These are phyloP conservation scores for Leccinum longicurvipes DNA, from an alignment of 768 basidiomycete genomes.

Conservation along the genomic window DNA sequence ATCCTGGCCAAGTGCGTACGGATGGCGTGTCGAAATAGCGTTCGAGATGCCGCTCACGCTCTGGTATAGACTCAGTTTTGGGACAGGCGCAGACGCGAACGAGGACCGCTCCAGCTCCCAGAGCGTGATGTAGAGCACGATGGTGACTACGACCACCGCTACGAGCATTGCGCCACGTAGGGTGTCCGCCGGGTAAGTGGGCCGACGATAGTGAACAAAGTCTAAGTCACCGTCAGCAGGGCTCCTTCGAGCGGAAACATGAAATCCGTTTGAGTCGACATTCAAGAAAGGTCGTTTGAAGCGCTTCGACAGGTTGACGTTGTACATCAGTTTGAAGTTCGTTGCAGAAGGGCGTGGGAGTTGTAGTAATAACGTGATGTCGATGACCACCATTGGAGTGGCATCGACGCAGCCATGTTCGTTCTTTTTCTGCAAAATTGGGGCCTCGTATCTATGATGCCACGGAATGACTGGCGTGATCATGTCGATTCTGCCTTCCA, in stretches of 20 bases:
- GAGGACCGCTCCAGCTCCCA: slow-evolving; percentile 17
- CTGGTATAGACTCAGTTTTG: neutral
- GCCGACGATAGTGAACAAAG: slow-evolving; percentile 6
- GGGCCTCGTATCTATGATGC: too few species aligned
- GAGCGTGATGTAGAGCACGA: slow-evolving; percentile 22
- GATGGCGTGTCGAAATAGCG: neutral
- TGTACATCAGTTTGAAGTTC: too few species aligned
- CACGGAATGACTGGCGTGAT: too few species aligned
- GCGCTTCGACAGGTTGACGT: slow-evolving; percentile 7
- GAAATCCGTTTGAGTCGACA: neutral
- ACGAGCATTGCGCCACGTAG: slow-evolving; percentile 17
- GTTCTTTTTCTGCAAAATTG: too few species aligned
- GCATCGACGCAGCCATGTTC: too few species aligned
- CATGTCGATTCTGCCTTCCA: too few species aligned
- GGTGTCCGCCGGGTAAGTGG: neutral
- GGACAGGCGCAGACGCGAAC: neutral
- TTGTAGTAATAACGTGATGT: too few species aligned
- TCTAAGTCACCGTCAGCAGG: neutral
- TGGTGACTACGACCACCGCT: slow-evolving; percentile 17
- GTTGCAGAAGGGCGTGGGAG: too few species aligned
- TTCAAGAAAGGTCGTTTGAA: slow-evolving; percentile 1
- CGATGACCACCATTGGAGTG: too few species aligned
- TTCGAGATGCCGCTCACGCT: neutral
- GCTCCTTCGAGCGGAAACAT: neutral
- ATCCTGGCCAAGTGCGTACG: neutral